Base-by-base conservation (phyloP, 148 eudicot species). In the Suaeda aralocaspica region DNA sequence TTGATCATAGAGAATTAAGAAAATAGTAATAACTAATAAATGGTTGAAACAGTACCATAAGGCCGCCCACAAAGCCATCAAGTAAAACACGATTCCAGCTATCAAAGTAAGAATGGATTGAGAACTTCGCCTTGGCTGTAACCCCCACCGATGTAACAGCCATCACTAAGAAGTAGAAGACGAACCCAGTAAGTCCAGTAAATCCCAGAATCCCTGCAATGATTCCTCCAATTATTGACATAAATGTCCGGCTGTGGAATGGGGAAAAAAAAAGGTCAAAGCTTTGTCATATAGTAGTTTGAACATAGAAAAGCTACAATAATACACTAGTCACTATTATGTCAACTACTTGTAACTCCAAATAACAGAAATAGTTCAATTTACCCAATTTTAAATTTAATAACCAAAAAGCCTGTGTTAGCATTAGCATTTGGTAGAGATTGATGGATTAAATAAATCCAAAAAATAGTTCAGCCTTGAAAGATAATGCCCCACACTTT, bases 21-120 rank as follows among this genome's bases (percentile, higher is more conserved):
- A 1, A 22, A 63, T 63, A 5, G 30, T 11, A 12, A 44, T 25
- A 24, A n/a, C n/a, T 28, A 72, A 18, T 28, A 31, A 53, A 52
- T 0, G 8, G 48, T 1, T 34, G 75, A 69, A 76, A 67, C 39
- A 11, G 36, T 91, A 94, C 99, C 99, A 94, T 69, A 72, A 94
- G 97, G 45, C 97, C 99, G n/a, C 96, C 93, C 36, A 87, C 72
- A 72, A 94, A 84, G 74, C 99, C 99, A 67, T 94, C 97, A 67
- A 91, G 71, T 44, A 89, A 60, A 64, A 94, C 83, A 76, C 81
- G 84, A 79, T 81, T 94, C 99, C 97, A 94, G 70, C 89, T 74
- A 75, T 86, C 96, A 50, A 94, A 94, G 80, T 86, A 94, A 51
- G 97, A 86, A 72, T 82, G 91, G 61, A 89, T 73, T 25, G 92